phyloP scores from a whole-genome alignment of 495 filamentous ascomycete genomes.

The Neohortaea acidophila region DNA sequence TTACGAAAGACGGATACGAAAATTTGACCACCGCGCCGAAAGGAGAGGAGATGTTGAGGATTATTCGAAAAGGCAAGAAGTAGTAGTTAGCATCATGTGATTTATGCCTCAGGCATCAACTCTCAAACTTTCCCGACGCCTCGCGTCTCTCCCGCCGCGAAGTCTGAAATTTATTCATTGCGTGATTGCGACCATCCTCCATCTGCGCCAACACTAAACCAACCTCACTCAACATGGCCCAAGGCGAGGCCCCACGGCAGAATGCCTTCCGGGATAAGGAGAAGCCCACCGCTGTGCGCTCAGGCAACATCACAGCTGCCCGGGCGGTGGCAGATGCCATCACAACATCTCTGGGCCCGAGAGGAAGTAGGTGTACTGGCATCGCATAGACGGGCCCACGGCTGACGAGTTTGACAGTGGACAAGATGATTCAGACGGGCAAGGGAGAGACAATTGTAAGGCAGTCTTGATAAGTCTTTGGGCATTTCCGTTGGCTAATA shows the following conservation, averaged over 20 bases:
- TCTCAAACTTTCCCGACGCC: too few species aligned
- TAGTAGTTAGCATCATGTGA: not conserved
- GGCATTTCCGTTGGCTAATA: too few species aligned
- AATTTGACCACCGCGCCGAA: slow-evolving; percentile 77
- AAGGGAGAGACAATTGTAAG: slow-evolving; percentile 95
- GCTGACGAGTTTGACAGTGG: slow-evolving; percentile 49
- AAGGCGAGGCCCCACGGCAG: slow-evolving; percentile 41
- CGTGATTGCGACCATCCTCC: too few species aligned
- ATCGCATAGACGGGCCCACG: not conserved
- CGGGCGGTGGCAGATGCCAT: slow-evolving; percentile 97
- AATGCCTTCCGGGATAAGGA: slow-evolving; percentile 78
- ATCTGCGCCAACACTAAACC: not conserved
- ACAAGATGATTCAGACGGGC: slow-evolving; percentile 98
- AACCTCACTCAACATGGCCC: slow-evolving; percentile 22
- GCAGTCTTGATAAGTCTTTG: too few species aligned
- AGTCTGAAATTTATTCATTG: too few species aligned
- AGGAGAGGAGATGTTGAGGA: slow-evolving; percentile 50
- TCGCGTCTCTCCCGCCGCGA: too few species aligned
- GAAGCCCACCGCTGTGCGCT: slow-evolving; percentile 92
- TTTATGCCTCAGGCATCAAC: too few species aligned
- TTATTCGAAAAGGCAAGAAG: slow-evolving; percentile 30
- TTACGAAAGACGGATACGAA: slow-evolving; percentile 62
- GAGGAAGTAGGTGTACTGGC: slow-evolving; percentile 3
- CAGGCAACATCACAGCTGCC: slow-evolving; percentile 89
- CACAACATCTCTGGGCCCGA: slow-evolving; percentile 40